Base-by-base conservation (phyloP, 495 filamentous ascomycete genomes). In the Bryoglossum gracile region DNA sequence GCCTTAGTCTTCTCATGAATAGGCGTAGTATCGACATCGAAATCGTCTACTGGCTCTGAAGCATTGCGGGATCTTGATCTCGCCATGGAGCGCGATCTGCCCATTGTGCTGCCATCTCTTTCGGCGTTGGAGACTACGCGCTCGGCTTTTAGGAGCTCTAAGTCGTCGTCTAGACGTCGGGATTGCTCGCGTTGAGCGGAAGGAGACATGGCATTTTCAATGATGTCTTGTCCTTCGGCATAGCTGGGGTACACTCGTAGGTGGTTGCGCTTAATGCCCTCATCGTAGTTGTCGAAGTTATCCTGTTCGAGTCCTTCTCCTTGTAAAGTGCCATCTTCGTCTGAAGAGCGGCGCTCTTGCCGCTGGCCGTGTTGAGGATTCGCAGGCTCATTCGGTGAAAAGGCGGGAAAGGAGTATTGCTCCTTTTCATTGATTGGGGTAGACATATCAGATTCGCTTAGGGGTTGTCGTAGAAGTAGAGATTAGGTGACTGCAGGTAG, bases 91-190 rank as follows among this genome's bases (percentile, higher is more conserved):
- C 55, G 60, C 4, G 63, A 62, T 18, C 60, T 68, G 39, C 54
- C 55, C 54, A 60, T 53, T 48, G 16, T 52, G 5, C 51, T 65
- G 22, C 54, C 60, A 57, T 45, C 62, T 53, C 4, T 37, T 64
- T 68, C 24, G 65, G 63, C 77, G 60, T 61, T 68, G 2, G 77
- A 81, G 0, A 83, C 84, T 28, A 86, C 73, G 3, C 82, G 80
- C 68, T 97, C 91, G 5, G 85, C 85, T 43, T 88, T 82, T 24
- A 94, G 71, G 44, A 96, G 70, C 32, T 87, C 81, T 23, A 96
- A 64, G 60, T 96, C 89, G 68, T 97, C 91, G 34, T 86, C 83
- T 17, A 94, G 65, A 24, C 86, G 76, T 51, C 77, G 75, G 5
- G 81, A 81, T 46, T 84, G 75, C 59, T 94, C 89, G 24, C 54